Evolutionary conservation across 768 basidiomycete genomes (phyloP).

Genomic region (Trametes gibbosa): DNA sequence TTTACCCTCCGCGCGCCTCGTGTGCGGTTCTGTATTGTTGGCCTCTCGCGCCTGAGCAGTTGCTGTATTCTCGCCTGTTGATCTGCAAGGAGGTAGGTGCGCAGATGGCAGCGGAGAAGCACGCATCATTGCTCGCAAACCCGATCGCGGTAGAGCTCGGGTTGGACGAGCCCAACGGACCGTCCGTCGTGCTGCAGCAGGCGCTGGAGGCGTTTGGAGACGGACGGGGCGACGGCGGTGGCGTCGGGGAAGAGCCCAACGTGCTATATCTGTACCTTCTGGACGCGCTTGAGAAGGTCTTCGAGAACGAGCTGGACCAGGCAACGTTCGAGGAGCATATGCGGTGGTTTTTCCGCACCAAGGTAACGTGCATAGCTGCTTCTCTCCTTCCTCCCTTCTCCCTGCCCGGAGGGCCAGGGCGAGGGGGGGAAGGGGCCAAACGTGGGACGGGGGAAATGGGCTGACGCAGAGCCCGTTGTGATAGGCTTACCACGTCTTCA

Average conservation of each 20-base stretch:
- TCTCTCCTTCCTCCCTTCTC: neutral
- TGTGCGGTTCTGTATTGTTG: slow-evolving; percentile 49
- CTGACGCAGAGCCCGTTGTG: slow-evolving; percentile 8
- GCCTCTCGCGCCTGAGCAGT: slow-evolving; percentile 40
- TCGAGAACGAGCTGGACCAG: slow-evolving; percentile 91
- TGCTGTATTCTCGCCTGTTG: slow-evolving; percentile 83
- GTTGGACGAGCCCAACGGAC: slow-evolving; percentile 79
- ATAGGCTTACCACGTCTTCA: slow-evolving; percentile 90
- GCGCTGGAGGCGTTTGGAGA: slow-evolving; percentile 60
- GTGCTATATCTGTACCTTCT: slow-evolving; percentile 87
- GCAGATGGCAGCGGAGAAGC: slow-evolving; percentile 63
- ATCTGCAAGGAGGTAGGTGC: slow-evolving; percentile 83
- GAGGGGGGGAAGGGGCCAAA: neutral
- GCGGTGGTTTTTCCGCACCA: slow-evolving; percentile 90
- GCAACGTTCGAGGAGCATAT: slow-evolving; percentile 93
- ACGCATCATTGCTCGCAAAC: slow-evolving; percentile 69
- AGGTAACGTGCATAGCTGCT: slow-evolving; percentile 43
- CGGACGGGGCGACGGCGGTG: slow-evolving; percentile 28
- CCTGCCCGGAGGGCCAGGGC: neutral
- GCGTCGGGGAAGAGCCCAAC: slow-evolving; percentile 47
- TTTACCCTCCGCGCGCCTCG: too few relatives aligned
- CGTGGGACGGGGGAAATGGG: slow-evolving; percentile 18
- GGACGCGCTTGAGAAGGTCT: slow-evolving; percentile 88
- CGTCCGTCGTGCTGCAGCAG: slow-evolving; percentile 63
- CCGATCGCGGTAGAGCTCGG: slow-evolving; percentile 81